Base-by-base conservation (phyloP, 208 protist genomes). In the Phytomonas sp. region DNA sequence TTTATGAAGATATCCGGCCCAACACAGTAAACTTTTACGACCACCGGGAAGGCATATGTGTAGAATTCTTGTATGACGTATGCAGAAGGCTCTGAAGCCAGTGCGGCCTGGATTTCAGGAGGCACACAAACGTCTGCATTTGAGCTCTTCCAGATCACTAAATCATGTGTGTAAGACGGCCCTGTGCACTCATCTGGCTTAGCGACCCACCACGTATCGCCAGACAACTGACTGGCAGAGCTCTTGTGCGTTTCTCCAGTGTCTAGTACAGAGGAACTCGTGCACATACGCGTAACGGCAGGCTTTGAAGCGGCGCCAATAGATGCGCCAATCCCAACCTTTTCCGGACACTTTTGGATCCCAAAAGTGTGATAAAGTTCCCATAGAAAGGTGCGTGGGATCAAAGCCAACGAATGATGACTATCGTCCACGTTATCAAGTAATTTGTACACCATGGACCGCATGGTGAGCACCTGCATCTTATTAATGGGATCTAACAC, bases 11-110 rank as follows among this genome's bases (percentile, higher is more conserved):
- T 70, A 60, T 78, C 43, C 4, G 62, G 37, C 26, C 81, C 83
- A 33, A 93, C 81, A 69, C 81, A 89, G 79, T 95, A 95, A 33
- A 95, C 89, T 75, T 95, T 95, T 29, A 95, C 63, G 34, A 95
- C 78, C 61, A 93, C 80, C n/a, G 87, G 87, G 53, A 93, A 60
- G 13, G 85, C 83, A 62, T 66, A 60, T 26, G 69, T 32, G 60
- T 86, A 85, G 56, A 92, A 83, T 72, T 93, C 79, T 71, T 95
- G 87, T 51, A 95, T 60, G 31, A 95, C 77, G 71, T 90, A 95
- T 17, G 63, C 61, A 20, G 69, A 56, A 2, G 73, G 31, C 72
- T 87, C 76, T 26, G 67, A 32, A 20, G 87, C 80, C 56, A 95
- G 76, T 29, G 67, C 32, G 3, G 46, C 61, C 40, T 68, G 68